Conservation (phyloP, 306 rosid species). For the Trifolium pratense region DNA sequence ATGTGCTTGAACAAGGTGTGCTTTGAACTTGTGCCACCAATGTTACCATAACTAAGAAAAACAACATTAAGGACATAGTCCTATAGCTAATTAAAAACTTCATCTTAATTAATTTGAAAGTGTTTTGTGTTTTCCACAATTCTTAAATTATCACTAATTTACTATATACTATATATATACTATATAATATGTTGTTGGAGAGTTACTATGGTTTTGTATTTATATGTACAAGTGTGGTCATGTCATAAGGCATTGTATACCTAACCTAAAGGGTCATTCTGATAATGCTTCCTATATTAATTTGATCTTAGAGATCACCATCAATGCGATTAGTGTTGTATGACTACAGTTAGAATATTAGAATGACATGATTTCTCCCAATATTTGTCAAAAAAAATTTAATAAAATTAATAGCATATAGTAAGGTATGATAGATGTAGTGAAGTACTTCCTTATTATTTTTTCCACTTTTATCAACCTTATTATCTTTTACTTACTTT, state of each 20-base stretch:
- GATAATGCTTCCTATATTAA: constrained; percentile 31
- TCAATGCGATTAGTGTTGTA: constrained; percentile 45
- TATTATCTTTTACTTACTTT: too few relatives aligned
- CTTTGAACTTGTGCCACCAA: constrained; percentile 51
- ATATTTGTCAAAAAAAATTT: too few relatives aligned
- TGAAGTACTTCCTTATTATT: too few relatives aligned
- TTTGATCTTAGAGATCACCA: not conserved
- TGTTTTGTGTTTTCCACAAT: not conserved
- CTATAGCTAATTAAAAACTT: constrained; percentile 34
- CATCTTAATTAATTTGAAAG: constrained; percentile 36
- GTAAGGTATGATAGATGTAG: too few relatives aligned
- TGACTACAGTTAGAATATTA: constrained; percentile 47
- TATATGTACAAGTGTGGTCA: constrained; percentile 34
- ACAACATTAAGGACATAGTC: constrained; percentile 40
- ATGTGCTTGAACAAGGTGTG: constrained; percentile 64
- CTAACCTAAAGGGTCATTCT: constrained; percentile 58
- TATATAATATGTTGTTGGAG: not conserved
- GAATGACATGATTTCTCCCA: constrained; percentile 53
- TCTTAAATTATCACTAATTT: not conserved
- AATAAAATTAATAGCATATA: too few relatives aligned
- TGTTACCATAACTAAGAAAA: constrained; percentile 39
- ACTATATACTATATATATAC: not conserved
- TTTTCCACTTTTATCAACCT: too few relatives aligned
- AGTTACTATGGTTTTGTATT: constrained; percentile 36
- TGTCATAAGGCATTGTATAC: constrained; percentile 38